phyloP scores from a whole-genome alignment of 768 basidiomycete genomes.

The Termitomyces sp. region DNA sequence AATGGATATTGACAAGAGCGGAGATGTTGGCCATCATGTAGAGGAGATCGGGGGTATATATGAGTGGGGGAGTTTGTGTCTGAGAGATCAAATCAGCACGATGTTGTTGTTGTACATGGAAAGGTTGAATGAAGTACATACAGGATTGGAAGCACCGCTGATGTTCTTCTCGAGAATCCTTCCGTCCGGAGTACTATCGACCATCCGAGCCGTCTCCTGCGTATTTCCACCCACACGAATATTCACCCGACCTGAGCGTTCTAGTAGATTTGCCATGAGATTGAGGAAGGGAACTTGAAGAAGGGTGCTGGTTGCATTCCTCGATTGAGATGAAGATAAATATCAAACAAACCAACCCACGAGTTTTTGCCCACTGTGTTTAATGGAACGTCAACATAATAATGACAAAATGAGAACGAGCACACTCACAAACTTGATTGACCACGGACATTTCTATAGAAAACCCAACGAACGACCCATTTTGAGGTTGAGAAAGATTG shows the following conservation, averaged over 20 bases:
- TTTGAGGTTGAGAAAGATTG: slow-evolving; percentile 16
- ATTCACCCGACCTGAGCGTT: slow-evolving; percentile 54
- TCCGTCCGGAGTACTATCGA: slow-evolving; percentile 40
- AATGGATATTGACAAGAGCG: slow-evolving; percentile 51
- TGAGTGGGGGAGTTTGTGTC: slow-evolving; percentile 67
- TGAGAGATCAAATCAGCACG: slow-evolving; percentile 8
- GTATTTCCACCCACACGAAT: slow-evolving; percentile 80
- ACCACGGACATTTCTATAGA: slow-evolving; percentile 60
- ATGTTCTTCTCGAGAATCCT: slow-evolving; percentile 18
- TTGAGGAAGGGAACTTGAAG: slow-evolving; percentile 69
- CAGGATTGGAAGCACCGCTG: slow-evolving; percentile 13
- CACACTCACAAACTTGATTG: slow-evolving; percentile 45
- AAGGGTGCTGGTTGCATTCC: slow-evolving; percentile 25
- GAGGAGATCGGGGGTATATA: slow-evolving; percentile 47
- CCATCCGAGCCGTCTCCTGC: slow-evolving; percentile 59
- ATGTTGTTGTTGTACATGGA: not conserved
- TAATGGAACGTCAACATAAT: not conserved
- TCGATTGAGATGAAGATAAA: not conserved
- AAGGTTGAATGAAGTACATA: not conserved
- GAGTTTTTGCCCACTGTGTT: slow-evolving; percentile 43
- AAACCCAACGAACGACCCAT: slow-evolving; percentile 46
- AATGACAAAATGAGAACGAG: not conserved
- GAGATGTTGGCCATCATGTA: slow-evolving; percentile 58
- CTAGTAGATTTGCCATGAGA: slow-evolving; percentile 64
- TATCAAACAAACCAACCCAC: slow-evolving; percentile 17